Evolutionary conservation across 2,329 filamentous ascomycete species (phyloP).

Genomic region (Hymenoscyphus infarciens): DNA sequence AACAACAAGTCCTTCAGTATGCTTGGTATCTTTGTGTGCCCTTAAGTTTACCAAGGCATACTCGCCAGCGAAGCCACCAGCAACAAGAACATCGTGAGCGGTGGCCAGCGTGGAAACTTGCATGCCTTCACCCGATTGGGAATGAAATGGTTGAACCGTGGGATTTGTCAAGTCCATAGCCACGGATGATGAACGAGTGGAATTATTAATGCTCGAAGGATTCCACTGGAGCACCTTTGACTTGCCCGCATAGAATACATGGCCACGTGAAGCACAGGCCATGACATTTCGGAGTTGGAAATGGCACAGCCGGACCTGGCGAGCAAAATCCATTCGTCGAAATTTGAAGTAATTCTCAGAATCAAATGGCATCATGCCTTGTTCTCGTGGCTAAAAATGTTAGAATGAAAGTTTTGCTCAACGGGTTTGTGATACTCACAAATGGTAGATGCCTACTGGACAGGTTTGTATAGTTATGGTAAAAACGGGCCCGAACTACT

Average conservation of each 20-base stretch:
- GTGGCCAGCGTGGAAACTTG: constrained; percentile 36
- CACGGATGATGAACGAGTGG: constrained; percentile 10
- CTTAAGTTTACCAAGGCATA: constrained; percentile 38
- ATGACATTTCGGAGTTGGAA: constrained; percentile 64
- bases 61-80: constrained; percentile 39
- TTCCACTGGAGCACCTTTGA: constrained; percentile 51
- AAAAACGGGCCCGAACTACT: constrained; percentile 45
- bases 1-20: constrained; percentile 38
- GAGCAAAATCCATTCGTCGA: constrained; percentile 52
- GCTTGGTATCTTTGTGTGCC: constrained; percentile 30
- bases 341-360: constrained; percentile 52
- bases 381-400: constrained; percentile 18
- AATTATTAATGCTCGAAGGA: constrained; percentile 42
- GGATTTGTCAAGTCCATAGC: constrained; percentile 33
- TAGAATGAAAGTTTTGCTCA: neutral
- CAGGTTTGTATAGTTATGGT: constrained; percentile 57
- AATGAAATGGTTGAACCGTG: constrained; percentile 26
- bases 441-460: constrained; percentile 44
- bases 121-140: constrained; percentile 19
- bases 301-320: constrained; percentile 55
- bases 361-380: constrained; percentile 23
- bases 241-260: constrained; percentile 54
- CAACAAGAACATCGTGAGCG: constrained; percentile 37
- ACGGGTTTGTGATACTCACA: constrained; percentile 40
- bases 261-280: constrained; percentile 52